Percentiles rank a stretch among this genome's conserved stretches.
Conservation (phyloP, 495 filamentous ascomycete species). For the Tuber brumale region DNA sequence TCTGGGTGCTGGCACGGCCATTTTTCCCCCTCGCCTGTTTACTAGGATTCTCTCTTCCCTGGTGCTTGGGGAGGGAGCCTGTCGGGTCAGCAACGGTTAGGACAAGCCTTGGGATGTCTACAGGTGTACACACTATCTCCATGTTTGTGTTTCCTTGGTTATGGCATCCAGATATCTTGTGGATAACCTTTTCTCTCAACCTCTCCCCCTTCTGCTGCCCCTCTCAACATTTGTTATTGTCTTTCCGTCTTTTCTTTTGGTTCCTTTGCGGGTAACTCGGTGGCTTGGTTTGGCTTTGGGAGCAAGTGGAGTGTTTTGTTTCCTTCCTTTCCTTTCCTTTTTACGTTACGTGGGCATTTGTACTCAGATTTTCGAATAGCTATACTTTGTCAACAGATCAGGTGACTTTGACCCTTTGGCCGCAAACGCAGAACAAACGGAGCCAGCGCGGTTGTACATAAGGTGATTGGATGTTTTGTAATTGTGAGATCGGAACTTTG, state of each 20-base stretch:
- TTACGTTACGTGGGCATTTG: neutral
- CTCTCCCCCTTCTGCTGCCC: neutral
- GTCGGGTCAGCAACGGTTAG: neutral
- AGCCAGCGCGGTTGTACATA: neutral
- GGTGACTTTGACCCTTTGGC: neutral
- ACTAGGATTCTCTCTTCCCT: neutral
- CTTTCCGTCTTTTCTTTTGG: neutral
- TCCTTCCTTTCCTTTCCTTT: neutral
- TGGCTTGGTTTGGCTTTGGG: neutral
- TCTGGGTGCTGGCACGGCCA: slow-evolving; percentile 12
- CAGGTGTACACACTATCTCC: neutral
- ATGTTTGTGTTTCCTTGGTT: slow-evolving; percentile 1
- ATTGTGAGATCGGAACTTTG: neutral
- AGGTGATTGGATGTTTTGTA: too few species aligned
- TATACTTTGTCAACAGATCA: neutral
- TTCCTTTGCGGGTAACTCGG: neutral
- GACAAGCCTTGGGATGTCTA: neutral
- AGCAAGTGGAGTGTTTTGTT: neutral
- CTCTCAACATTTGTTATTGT: neutral
- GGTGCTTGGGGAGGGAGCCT: neutral
- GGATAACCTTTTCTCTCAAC: neutral
- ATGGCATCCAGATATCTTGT: neutral
- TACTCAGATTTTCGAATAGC: neutral
- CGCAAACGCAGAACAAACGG: neutral
- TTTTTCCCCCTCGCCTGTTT: slow-evolving; percentile 5